A percentile compares a stretch with the other conserved stretches of the same genome.
Conservation (phyloP, 139 green algal genomes). For the Medakamo hakoo region DNA sequence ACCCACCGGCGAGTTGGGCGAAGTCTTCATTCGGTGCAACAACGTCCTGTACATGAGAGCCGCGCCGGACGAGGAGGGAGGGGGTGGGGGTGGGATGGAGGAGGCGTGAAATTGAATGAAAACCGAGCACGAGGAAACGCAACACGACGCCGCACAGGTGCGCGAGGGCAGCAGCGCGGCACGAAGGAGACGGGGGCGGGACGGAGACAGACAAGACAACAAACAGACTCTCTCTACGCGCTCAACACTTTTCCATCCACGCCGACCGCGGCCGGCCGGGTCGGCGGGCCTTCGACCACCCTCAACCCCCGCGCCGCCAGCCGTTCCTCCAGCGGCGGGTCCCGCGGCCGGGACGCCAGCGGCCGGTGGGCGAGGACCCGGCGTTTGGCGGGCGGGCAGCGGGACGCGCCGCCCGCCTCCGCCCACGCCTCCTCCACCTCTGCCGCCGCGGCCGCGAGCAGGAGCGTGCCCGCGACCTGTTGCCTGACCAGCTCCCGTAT, state of each 20-base stretch:
- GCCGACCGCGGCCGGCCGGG: too few relatives aligned
- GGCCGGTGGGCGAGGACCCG: constrained; percentile 9
- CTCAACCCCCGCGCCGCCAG: constrained; percentile 7
- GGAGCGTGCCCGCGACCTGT: constrained; percentile 8
- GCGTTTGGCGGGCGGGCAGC: background rate
- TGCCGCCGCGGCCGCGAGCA: background rate
- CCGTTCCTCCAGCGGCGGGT: constrained; percentile 41
- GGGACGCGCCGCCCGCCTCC: background rate
- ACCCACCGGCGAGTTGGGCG: constrained; percentile 79
- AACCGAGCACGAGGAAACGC: too few relatives aligned
- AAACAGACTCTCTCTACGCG: too few relatives aligned
- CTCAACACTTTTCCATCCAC: too few relatives aligned
- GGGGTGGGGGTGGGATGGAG: constrained; percentile 1
- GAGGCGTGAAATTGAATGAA: background rate
- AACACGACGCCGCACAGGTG: too few relatives aligned
- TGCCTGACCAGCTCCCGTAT: constrained; percentile 12
- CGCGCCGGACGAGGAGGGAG: constrained; percentile 51
- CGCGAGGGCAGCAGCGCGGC: too few relatives aligned
- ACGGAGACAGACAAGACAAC: too few relatives aligned
- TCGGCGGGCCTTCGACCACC: background rate
- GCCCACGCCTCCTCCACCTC: background rate
- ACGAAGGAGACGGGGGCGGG: too few relatives aligned
- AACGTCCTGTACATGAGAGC: constrained; percentile 83
- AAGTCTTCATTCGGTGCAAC: constrained; percentile 92
- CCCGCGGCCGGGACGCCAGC: constrained; percentile 25